Evolutionary conservation across 192 early-diverging fungal species (phyloP), one percentile per base, ranked within the genome.

Genomic region (Coemansia sp.): DNA sequence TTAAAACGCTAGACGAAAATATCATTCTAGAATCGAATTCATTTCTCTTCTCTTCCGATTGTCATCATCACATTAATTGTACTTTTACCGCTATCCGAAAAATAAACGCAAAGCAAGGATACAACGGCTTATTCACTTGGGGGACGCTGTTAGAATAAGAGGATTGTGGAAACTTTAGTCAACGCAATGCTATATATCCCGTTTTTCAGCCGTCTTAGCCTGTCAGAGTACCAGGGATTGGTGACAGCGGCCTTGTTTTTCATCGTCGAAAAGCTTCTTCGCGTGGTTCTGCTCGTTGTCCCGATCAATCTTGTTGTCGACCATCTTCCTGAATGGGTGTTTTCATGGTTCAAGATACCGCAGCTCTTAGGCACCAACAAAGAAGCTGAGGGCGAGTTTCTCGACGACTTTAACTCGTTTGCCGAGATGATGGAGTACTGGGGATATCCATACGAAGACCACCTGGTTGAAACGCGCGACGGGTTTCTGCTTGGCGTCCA

Each of bases 401-500:
- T 81, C n/a, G 79, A 81, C 34, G 79, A 81, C 62, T 81, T 81
- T 46, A 73, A 67, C 50, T 81, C 79, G 34, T 81, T 81, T 70
- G 66, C 70, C 14, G 72, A 77, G 49, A 76, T 84, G 20, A 73
- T 81, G 67, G 67, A 76, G 22, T 72, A 62, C 70, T 92, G 93
- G 90, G 85, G 87, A n/a, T 95, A 91, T 65, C 88, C 87, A 10
- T 79, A 89, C 49, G 88, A 97, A 45, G 88, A 93, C 48, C 93
- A 97, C 70, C 73, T 94, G 40, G 90, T 93, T 9, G 85, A 86
- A 13, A 95, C 93, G 13, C 86, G 85, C 62, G 95, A 97, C 56
- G 89, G 91, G 25, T 97, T 91, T 70, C 77, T 96, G 3, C 81
- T 97, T 9, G 89, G 91, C 32, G 81, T 91, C 5, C 93, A 95